These are phyloP conservation scores for Carnegiea gigantea DNA, from an alignment of 179 eudicot species.

Conservation along the genomic window DNA sequence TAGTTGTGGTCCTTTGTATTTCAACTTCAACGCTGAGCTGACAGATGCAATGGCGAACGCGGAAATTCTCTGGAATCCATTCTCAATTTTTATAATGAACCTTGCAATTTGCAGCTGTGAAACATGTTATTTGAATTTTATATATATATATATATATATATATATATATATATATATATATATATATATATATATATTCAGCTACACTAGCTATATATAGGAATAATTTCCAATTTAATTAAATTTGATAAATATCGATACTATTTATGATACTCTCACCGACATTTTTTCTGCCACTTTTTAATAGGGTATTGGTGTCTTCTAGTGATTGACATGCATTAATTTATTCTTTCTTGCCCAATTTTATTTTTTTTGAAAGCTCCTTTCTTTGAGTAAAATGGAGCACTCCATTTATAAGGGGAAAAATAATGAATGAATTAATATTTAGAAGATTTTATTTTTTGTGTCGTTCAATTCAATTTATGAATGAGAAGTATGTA, in stretches of 20 bases:
- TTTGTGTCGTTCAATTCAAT: no score
- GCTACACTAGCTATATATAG: background rate
- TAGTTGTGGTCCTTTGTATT: conserved; percentile 2
- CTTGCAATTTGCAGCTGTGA: background rate
- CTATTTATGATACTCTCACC: background rate
- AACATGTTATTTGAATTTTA: background rate
- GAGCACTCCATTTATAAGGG: no score
- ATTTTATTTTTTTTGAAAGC: no score
- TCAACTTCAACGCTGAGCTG: conserved; percentile 11
- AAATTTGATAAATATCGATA: background rate
- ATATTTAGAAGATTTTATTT: no score
- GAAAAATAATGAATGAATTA: no score
- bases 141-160: no score
- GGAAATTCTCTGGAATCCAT: background rate
- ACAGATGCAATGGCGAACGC: background rate
- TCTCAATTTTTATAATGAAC: background rate
- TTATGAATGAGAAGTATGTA: no score
- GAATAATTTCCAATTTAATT: background rate
- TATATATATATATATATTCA: background rate
- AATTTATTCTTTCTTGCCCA: background rate
- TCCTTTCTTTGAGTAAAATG: no score
- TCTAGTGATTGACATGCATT: background rate
- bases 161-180: no score
- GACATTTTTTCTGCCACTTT: background rate
- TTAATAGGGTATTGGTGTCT: background rate